These are phyloP conservation scores for Aspergillus viridinutans DNA, from an alignment of 2,329 filamentous ascomycete species.

Conservation along the genomic window DNA sequence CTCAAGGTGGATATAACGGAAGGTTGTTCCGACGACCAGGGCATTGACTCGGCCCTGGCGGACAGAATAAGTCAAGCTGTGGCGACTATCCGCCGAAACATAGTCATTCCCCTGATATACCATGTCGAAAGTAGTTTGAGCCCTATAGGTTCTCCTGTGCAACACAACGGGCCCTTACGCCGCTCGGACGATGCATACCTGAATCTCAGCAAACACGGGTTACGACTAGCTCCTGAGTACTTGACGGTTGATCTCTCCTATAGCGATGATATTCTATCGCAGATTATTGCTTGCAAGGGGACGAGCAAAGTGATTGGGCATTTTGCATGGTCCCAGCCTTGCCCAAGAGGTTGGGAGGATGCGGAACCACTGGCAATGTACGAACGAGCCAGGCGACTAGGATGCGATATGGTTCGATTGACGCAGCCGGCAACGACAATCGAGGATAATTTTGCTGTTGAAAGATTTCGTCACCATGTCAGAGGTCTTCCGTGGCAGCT, in stretches of 20 bases:
- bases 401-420: slow-evolving; percentile 61
- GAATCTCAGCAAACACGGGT: slow-evolving; percentile 55
- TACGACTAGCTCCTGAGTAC: slow-evolving; percentile 61
- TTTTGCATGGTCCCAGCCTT: slow-evolving; percentile 41
- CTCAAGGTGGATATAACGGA: slow-evolving; percentile 48
- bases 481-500: slow-evolving; percentile 43
- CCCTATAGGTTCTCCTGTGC: slow-evolving; percentile 16
- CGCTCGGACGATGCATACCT: slow-evolving; percentile 45
- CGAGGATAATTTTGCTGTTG: slow-evolving; percentile 61
- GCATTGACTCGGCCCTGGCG: slow-evolving; percentile 35
- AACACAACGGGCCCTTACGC: slow-evolving; percentile 20
- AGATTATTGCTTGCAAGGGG: slow-evolving; percentile 50
- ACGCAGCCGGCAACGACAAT: slow-evolving; percentile 54
- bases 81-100: slow-evolving; percentile 59
- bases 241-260: slow-evolving; percentile 59
- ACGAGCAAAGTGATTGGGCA: slow-evolving; percentile 60
- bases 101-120: slow-evolving; percentile 57
- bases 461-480: slow-evolving; percentile 51
- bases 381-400: slow-evolving; percentile 52
- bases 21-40: slow-evolving; percentile 24
- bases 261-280: slow-evolving; percentile 48
- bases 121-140: slow-evolving; percentile 41
- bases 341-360: slow-evolving; percentile 54
- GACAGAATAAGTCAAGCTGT: slow-evolving; percentile 56
- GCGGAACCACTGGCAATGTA: slow-evolving; percentile 55